Percentiles rank a stretch among this genome's conserved stretches.
These are phyloP conservation scores for Ganoderma leucocontextum DNA, from an alignment of 1,284 basidiomycete genomes.

Conservation along the genomic window DNA sequence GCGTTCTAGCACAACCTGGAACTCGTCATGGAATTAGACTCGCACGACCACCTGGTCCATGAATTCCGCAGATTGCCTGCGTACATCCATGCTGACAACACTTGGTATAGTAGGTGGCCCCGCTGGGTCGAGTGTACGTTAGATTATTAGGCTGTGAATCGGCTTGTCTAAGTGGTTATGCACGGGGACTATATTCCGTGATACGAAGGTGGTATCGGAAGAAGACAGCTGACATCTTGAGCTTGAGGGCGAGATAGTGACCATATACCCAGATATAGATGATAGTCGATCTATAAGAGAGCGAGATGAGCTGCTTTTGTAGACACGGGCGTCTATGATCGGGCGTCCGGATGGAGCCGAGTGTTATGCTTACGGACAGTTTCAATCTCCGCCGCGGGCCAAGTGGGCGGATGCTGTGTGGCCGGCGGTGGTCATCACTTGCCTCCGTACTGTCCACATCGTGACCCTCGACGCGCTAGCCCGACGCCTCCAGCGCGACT, in stretches of 20 bases:
- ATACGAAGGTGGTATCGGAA: not conserved
- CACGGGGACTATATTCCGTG: not conserved
- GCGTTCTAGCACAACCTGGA: constrained; percentile 21
- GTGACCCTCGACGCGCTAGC: constrained; percentile 36
- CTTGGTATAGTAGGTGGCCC: too few species aligned
- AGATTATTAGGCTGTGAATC: not conserved
- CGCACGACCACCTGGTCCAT: constrained; percentile 1
- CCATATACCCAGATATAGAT: too few species aligned
- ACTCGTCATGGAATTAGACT: not conserved
- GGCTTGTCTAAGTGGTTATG: not conserved
- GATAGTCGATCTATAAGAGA: too few species aligned
- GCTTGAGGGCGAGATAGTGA: too few species aligned
- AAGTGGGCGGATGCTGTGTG: constrained; percentile 26
- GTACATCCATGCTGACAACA: not conserved
- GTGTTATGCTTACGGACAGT: too few species aligned
- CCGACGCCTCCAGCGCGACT: constrained; percentile 48
- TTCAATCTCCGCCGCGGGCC: constrained; percentile 38
- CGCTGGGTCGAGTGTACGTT: too few species aligned
- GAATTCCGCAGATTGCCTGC: not conserved
- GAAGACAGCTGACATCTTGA: not conserved
- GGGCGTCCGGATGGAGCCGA: not conserved
- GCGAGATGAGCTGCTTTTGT: not conserved
- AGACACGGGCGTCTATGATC: not conserved
- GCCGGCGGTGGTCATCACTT: constrained; percentile 13
- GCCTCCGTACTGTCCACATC: constrained; percentile 29